Conservation (phyloP, 2,329 filamentous ascomycete species). For the Venturia effusa region DNA sequence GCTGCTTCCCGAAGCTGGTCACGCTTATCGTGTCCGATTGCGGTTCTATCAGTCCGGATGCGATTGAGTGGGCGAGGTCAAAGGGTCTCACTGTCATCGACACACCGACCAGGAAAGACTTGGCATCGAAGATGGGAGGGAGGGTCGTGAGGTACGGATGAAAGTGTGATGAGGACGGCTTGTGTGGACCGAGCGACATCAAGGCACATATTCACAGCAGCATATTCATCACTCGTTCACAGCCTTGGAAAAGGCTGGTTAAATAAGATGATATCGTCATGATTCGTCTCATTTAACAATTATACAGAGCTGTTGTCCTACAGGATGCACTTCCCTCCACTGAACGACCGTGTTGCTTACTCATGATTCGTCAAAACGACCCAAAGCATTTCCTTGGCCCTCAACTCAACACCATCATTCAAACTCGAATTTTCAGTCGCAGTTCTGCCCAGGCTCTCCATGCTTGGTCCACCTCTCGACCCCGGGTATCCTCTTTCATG, state of each 20-base stretch:
- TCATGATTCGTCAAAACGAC: constrained; percentile 4
- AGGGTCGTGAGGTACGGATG: not conserved
- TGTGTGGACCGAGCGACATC: not conserved
- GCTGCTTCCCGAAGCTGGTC: not conserved
- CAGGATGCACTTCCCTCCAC: no score
- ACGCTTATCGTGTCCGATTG: constrained; percentile 2
- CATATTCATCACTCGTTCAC: no score
- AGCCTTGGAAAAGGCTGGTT: no score
- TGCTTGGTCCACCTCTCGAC: not conserved
- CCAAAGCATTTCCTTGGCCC: constrained; percentile 9
- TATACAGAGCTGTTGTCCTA: no score
- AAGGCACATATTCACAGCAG: no score
- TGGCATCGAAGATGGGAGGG: not conserved
- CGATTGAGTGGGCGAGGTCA: constrained; percentile 5
- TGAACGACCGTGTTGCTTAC: no score
- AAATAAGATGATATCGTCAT: no score
- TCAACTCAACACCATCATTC: constrained; percentile 1
- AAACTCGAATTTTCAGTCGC: not conserved
- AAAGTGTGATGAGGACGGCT: not conserved
- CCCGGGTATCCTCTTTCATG: not conserved
- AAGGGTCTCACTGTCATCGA: constrained; percentile 1
- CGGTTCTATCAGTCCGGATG: constrained; percentile 6
- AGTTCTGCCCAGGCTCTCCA: not conserved
- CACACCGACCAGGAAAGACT: not conserved
- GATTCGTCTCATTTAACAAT: no score